phyloP scores from a whole-genome alignment of 768 basidiomycete species.

The Mycena alexandri region DNA sequence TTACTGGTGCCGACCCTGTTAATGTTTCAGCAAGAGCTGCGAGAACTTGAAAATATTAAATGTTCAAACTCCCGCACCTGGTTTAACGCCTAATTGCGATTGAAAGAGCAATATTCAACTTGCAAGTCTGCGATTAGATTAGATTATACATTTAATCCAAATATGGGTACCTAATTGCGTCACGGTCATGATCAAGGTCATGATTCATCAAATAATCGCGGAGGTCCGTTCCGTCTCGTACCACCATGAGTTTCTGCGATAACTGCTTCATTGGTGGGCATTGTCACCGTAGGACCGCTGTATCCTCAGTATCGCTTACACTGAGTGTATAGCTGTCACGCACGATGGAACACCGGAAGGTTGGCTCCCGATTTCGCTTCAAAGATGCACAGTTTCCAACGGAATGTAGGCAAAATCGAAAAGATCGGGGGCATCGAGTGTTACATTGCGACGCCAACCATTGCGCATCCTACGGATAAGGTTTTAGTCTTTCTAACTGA shows the following conservation, averaged over 20 bases:
- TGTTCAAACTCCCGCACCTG: no score
- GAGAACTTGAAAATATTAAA: no score
- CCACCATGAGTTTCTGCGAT: slow-evolving; percentile 43
- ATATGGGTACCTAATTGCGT: no score
- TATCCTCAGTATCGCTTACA: no score
- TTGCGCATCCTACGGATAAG: slow-evolving; percentile 50
- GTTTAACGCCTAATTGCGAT: no score
- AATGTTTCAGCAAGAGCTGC: not conserved
- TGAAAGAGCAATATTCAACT: no score
- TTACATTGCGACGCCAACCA: slow-evolving; percentile 56
- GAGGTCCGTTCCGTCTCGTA: no score
- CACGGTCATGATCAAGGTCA: no score
- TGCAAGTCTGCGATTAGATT: no score
- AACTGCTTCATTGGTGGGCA: slow-evolving; percentile 43
- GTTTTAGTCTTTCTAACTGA: slow-evolving; percentile 56
- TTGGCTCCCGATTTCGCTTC: not conserved
- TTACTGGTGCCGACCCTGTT: not conserved
- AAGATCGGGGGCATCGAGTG: slow-evolving; percentile 53
- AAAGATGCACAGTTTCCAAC: not conserved
- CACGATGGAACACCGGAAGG: slow-evolving; percentile 42
- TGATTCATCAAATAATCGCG: no score
- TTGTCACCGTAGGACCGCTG: no score
- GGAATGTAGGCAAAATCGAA: slow-evolving; percentile 49
- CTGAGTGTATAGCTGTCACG: slow-evolving; percentile 40
- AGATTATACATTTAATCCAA: no score